These are phyloP conservation scores for Catenaria anguillulae DNA, from an alignment of 371 early-diverging fungal genomes.

Conservation along the genomic window DNA sequence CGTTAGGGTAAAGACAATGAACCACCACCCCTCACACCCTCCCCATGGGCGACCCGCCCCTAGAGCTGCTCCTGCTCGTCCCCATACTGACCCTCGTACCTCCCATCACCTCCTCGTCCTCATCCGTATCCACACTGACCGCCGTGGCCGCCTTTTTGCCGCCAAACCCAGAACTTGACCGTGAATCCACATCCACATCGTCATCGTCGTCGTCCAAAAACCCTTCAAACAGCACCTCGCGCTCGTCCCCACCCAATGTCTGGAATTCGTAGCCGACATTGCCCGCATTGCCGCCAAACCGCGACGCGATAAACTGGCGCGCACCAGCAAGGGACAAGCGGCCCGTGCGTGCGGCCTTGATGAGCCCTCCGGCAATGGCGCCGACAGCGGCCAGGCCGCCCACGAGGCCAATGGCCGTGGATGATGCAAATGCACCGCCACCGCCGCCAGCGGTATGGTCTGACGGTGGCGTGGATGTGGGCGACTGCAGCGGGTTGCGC, in stretches of 20 bases:
- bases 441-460: too few relatives aligned
- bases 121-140: too few relatives aligned
- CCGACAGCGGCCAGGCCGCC: neutral
- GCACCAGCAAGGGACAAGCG: neutral
- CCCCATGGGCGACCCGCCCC: too few relatives aligned
- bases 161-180: too few relatives aligned
- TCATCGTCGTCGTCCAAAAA: neutral
- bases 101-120: too few relatives aligned
- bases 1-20: too few relatives aligned
- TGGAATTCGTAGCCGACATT: neutral
- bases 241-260: neutral
- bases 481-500: neutral
- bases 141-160: too few relatives aligned
- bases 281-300: neutral
- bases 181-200: constrained; percentile 9
- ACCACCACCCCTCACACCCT: too few relatives aligned
- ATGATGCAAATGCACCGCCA: neutral
- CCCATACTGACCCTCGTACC: too few relatives aligned
- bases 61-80: too few relatives aligned
- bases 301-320: neutral
- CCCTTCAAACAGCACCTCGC: neutral
- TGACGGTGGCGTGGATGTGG: neutral
- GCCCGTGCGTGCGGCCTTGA: neutral
- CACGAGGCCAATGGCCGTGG: neutral
- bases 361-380: neutral